phyloP scores from a whole-genome alignment of 2,329 filamentous ascomycete genomes.

The Alternaria brassicicola region DNA sequence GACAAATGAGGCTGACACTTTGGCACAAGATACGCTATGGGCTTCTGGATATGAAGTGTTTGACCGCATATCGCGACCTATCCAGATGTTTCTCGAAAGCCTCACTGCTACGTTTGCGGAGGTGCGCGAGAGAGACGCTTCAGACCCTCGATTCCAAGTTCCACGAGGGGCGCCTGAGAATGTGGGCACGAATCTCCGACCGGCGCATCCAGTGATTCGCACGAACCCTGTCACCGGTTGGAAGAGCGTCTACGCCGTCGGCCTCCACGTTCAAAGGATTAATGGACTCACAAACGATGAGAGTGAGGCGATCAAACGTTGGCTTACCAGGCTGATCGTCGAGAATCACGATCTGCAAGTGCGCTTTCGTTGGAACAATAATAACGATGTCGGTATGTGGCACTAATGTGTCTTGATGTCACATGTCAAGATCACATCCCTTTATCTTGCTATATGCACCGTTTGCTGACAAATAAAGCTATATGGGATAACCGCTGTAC shows the following conservation, averaged over 20 bases:
- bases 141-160: background rate
- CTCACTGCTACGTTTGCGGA: slow-evolving; percentile 35
- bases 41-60: slow-evolving; percentile 52
- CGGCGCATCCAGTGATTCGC: slow-evolving; percentile 38
- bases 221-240: slow-evolving; percentile 44
- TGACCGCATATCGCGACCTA: slow-evolving; percentile 35
- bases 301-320: slow-evolving; percentile 12
- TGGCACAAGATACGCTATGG: slow-evolving; percentile 48
- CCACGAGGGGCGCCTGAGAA: slow-evolving; percentile 33
- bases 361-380: slow-evolving; percentile 47
- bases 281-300: slow-evolving; percentile 48
- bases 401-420: too few species aligned
- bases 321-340: slow-evolving; percentile 26
- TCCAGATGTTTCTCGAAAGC: slow-evolving; percentile 29
- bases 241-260: slow-evolving; percentile 42
- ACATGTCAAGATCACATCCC: background rate
- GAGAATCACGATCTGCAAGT: slow-evolving; percentile 52
- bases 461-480: slow-evolving; percentile 22
- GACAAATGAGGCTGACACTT: too few species aligned
- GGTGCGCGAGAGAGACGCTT: slow-evolving; percentile 21
- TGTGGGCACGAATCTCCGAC: slow-evolving; percentile 18
- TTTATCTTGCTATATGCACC: too few species aligned
- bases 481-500: slow-evolving; percentile 50
- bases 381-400: slow-evolving; percentile 20
- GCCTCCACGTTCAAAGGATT: slow-evolving; percentile 41